Percentiles rank a stretch among this genome's conserved stretches.
Conservation (phyloP, 148 eudicot genomes). For the Silene latifolia region DNA sequence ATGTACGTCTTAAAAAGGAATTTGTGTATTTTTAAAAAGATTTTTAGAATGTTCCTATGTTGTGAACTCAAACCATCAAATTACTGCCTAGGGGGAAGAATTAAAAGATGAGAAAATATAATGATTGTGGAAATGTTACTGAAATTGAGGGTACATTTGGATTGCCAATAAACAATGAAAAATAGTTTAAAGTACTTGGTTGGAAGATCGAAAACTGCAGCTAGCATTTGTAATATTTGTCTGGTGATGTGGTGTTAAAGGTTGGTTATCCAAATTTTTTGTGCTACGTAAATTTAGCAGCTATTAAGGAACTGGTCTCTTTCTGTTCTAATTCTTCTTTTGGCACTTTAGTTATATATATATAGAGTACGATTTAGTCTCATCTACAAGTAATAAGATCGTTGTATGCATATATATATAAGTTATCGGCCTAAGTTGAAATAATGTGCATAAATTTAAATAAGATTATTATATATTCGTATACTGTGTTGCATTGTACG, state of each 20-base stretch:
- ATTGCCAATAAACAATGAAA: slow-evolving; percentile 20
- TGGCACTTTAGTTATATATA: neutral
- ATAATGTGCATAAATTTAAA: too few species aligned
- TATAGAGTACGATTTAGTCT: too few species aligned
- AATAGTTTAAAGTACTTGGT: neutral
- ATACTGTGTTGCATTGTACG: too few species aligned
- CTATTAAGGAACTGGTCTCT: slow-evolving; percentile 67
- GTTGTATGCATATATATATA: too few species aligned
- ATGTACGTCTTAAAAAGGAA: too few species aligned
- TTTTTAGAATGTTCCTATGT: neutral
- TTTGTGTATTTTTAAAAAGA: too few species aligned
- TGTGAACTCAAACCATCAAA: neutral
- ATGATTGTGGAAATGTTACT: slow-evolving; percentile 31
- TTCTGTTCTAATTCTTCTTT: slow-evolving; percentile 5
- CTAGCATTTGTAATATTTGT: slow-evolving; percentile 28
- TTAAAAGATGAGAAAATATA: slow-evolving; percentile 2
- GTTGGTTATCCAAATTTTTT: slow-evolving; percentile 34
- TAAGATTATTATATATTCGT: too few species aligned
- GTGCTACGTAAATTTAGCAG: slow-evolving; percentile 44
- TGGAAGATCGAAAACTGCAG: slow-evolving; percentile 19
- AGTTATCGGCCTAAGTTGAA: too few species aligned
- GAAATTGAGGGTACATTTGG: slow-evolving; percentile 36
- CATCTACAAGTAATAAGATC: too few species aligned
- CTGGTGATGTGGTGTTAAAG: slow-evolving; percentile 30
- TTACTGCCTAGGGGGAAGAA: slow-evolving; percentile 2